A percentile compares a stretch with the other conserved stretches of the same genome.
Conservation (phyloP, 495 filamentous ascomycete species). For the Penicillium cosmopolitanum region DNA sequence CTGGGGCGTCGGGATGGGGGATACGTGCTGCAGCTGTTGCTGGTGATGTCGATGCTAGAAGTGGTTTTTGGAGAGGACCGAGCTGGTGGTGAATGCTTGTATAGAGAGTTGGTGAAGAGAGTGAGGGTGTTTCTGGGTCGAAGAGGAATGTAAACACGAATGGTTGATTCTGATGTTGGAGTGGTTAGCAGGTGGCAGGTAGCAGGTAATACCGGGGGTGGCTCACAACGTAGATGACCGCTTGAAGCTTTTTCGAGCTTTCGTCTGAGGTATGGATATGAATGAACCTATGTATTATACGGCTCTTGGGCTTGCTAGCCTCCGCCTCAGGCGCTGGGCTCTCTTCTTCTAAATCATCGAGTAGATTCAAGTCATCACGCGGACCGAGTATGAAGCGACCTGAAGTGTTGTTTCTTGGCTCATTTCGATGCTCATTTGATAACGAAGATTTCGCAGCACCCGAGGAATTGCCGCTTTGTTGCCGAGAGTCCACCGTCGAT, state of each 20-base stretch:
- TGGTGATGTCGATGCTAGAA: conserved; percentile 68
- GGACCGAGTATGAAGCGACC: conserved; percentile 32
- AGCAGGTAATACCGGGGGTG: neutral
- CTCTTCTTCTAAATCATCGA: conserved; percentile 35
- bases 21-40: conserved; percentile 53
- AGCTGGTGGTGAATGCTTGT: conserved; percentile 81
- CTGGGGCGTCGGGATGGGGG: conserved; percentile 32
- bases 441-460: neutral
- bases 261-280: conserved; percentile 40
- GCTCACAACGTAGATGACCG: conserved; percentile 69
- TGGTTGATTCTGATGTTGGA: conserved; percentile 60
- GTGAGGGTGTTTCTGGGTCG: conserved; percentile 64
- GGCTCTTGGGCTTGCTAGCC: conserved; percentile 34
- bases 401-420: neutral
- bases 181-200: neutral
- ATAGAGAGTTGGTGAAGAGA: conserved; percentile 74
- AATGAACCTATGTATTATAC: conserved; percentile 54
- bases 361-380: conserved; percentile 31
- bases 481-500: conserved; percentile 6
- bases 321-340: conserved; percentile 27
- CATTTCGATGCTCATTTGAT: conserved; percentile 1
- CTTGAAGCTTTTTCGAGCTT: conserved; percentile 58
- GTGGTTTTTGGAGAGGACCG: conserved; percentile 71
- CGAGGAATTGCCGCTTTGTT: conserved; percentile 9
- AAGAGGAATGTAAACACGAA: conserved; percentile 95